Percentiles rank a stretch among this genome's conserved stretches.
Evolutionary conservation across 2,329 filamentous ascomycete genomes (phyloP).

Genomic region (Hymenoscyphus fraxineus): DNA sequence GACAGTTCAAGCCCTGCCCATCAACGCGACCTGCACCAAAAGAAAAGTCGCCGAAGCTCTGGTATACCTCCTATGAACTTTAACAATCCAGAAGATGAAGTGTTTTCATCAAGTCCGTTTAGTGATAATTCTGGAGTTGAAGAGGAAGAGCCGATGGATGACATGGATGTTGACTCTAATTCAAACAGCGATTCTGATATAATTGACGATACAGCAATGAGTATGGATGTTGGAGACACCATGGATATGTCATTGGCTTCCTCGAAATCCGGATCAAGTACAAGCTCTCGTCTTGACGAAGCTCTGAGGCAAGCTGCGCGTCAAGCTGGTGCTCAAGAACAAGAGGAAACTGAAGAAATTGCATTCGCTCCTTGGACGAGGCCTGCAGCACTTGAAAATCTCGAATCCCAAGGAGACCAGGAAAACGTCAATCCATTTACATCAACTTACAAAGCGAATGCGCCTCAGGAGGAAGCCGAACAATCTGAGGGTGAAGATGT

Average conservation of each 20-base stretch:
- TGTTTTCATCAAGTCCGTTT: conserved; percentile 73
- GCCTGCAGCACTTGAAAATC: conserved; percentile 43
- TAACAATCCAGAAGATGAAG: conserved; percentile 57
- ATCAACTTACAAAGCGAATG: conserved; percentile 23
- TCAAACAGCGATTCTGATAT: conserved; percentile 54
- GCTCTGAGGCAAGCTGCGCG: conserved; percentile 71
- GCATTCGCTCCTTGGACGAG: conserved; percentile 71
- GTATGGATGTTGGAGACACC: conserved; percentile 64
- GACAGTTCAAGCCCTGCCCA: conserved; percentile 58
- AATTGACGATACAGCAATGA: conserved; percentile 77
- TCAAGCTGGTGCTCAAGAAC: conserved; percentile 70
- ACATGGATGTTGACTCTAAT: conserved; percentile 39
- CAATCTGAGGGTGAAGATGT: conserved; percentile 39
- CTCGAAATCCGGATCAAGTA: conserved; percentile 52
- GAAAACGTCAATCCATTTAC: conserved; percentile 49
- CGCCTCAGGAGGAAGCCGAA: conserved; percentile 27
- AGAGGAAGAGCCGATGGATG: conserved; percentile 36
- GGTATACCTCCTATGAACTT: conserved; percentile 62
- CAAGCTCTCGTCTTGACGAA: conserved; percentile 70
- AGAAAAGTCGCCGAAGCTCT: conserved; percentile 60
- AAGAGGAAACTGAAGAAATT: conserved; percentile 59
- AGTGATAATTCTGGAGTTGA: conserved; percentile 55
- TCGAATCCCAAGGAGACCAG: conserved; percentile 39
- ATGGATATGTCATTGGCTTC: conserved; percentile 66
- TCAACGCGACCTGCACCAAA: conserved; percentile 62